phyloP scores from a whole-genome alignment of 495 filamentous ascomycete genomes.

The Penicillium arizonense region DNA sequence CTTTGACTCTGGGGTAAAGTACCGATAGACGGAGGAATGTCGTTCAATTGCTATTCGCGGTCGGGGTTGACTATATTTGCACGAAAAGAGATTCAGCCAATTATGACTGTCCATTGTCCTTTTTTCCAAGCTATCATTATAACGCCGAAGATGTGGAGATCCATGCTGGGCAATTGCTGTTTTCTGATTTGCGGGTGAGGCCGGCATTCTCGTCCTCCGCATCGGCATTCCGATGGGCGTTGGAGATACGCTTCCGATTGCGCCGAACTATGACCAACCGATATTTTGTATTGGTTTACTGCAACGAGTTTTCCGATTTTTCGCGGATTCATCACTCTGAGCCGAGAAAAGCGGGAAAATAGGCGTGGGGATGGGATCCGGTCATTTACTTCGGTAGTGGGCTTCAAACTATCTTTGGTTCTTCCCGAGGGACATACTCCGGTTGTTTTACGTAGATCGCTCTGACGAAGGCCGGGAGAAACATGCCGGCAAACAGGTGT shows the following conservation, averaged over 20 bases:
- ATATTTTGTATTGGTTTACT: not conserved
- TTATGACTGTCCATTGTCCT: not conserved
- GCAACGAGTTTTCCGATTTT: not conserved
- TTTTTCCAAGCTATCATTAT: not conserved
- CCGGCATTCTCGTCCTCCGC: slow-evolving; percentile 19
- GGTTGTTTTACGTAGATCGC: no score
- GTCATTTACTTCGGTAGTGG: no score
- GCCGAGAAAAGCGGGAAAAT: no score
- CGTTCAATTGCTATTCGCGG: not conserved
- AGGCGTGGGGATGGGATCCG: no score
- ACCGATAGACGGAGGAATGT: slow-evolving; percentile 23
- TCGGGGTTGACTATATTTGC: not conserved
- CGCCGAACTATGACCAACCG: slow-evolving; percentile 14
- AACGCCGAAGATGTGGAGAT: not conserved
- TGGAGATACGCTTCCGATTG: slow-evolving; percentile 14
- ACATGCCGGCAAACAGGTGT: no score
- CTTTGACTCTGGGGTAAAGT: slow-evolving; percentile 22
- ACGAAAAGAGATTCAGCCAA: not conserved
- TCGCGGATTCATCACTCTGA: not conserved
- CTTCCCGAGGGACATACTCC: no score
- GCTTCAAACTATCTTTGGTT: no score
- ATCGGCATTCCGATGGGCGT: slow-evolving; percentile 23
- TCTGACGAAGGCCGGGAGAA: no score
- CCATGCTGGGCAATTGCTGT: slow-evolving; percentile 8
- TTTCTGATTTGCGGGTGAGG: slow-evolving; percentile 18